Conservation (phyloP, 306 rosid species). For the Erythrophleum fordii region DNA sequence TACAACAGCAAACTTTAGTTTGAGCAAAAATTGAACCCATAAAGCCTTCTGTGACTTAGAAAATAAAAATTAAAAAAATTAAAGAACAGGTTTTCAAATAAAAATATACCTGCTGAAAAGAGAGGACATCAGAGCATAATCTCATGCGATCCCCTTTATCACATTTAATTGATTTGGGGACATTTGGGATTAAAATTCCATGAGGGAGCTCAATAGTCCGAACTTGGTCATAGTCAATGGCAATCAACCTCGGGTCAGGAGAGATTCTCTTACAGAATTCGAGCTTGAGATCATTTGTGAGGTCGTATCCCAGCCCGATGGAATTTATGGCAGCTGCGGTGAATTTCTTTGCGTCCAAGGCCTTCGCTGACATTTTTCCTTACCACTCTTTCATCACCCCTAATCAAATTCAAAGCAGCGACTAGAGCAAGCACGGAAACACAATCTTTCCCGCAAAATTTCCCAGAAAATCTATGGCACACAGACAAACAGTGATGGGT, state of each 20-base stretch:
- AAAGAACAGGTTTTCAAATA: not conserved
- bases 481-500: not conserved
- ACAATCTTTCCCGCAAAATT: not conserved
- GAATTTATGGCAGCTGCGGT: slow-evolving; percentile 50
- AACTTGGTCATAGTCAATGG: slow-evolving; percentile 45
- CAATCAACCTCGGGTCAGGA: slow-evolving; percentile 54
- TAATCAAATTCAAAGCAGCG: not conserved
- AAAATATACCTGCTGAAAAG: slow-evolving; percentile 75
- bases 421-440: not conserved
- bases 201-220: slow-evolving; percentile 63
- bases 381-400: slow-evolving; percentile 23
- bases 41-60: not conserved
- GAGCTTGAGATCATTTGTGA: slow-evolving; percentile 56
- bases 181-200: slow-evolving; percentile 62
- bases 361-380: slow-evolving; percentile 32
- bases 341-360: slow-evolving; percentile 36
- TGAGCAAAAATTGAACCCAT: not conserved
- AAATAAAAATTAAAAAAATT: not conserved
- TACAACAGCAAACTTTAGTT: not conserved
- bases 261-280: slow-evolving; percentile 52
- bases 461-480: not conserved
- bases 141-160: slow-evolving; percentile 90
- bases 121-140: slow-evolving; percentile 71
- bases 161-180: slow-evolving; percentile 80
- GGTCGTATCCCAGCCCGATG: slow-evolving; percentile 63